Percentiles rank a stretch among this genome's conserved stretches.
phyloP scores from a whole-genome alignment of 306 rosid genomes.

The Inga laurina region DNA sequence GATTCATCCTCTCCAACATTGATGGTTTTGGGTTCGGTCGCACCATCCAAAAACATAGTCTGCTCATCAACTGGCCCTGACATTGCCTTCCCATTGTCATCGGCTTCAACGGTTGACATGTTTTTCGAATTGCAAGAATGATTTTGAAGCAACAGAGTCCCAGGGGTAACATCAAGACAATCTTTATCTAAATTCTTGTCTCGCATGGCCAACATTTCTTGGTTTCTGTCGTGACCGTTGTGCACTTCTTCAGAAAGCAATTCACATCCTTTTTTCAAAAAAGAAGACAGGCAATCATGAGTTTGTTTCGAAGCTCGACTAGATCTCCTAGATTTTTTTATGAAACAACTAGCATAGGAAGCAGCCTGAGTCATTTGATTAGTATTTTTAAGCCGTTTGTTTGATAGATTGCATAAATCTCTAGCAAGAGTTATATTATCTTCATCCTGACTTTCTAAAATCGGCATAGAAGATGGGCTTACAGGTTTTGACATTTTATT shows the following conservation, averaged over 20 bases:
- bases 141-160: background rate
- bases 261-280: constrained; percentile 14
- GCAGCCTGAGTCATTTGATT: constrained; percentile 19
- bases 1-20: constrained; percentile 17
- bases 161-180: constrained; percentile 1
- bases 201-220: background rate
- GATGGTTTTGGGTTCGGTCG: constrained; percentile 27
- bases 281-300: constrained; percentile 8
- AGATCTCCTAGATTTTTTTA: constrained; percentile 40
- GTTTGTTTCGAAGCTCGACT: constrained; percentile 22
- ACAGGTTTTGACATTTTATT: constrained; percentile 20
- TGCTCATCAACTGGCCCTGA: constrained; percentile 28
- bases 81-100: constrained; percentile 26
- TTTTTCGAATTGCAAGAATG: constrained; percentile 5
- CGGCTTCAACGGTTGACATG: constrained; percentile 6
- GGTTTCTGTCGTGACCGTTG: background rate
- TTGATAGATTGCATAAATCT: constrained; percentile 34
- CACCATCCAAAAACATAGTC: constrained; percentile 20
- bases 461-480: constrained; percentile 28
- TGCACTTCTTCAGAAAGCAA: constrained; percentile 12
- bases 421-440: constrained; percentile 44
- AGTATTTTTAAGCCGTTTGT: constrained; percentile 35
- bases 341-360: background rate
- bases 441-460: constrained; percentile 36
- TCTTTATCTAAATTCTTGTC: background rate